These are phyloP conservation scores for Saccharomyces hybrid DNA, from an alignment of 1,139 yeast genomes.

Conservation along the genomic window DNA sequence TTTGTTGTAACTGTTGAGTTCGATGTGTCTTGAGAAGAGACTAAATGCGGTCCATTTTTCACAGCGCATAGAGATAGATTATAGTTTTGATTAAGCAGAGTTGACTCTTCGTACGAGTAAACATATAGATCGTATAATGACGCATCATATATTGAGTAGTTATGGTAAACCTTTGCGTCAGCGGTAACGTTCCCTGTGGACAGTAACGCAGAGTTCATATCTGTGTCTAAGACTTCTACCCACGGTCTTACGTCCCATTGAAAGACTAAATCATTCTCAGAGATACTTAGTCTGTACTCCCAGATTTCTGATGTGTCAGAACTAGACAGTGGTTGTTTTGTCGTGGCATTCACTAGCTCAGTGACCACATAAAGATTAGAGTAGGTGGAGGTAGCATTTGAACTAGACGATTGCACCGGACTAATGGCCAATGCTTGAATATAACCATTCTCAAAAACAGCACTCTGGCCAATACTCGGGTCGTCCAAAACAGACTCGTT, in stretches of 20 bases:
- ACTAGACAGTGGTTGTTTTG: slow-evolving; percentile 32
- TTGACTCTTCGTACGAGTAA: slow-evolving; percentile 38
- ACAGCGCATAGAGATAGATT: slow-evolving; percentile 72
- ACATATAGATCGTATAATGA: slow-evolving; percentile 40
- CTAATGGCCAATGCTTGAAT: slow-evolving; percentile 48
- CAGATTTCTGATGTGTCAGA: slow-evolving; percentile 29
- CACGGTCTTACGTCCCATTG: slow-evolving; percentile 61
- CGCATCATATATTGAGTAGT: slow-evolving; percentile 30
- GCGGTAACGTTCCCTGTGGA: slow-evolving; percentile 54
- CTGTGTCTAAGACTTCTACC: slow-evolving; percentile 64
- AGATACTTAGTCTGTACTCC: slow-evolving; percentile 63
- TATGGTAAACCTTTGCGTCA: slow-evolving; percentile 18
- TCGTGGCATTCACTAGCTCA: slow-evolving; percentile 20
- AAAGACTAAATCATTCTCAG: slow-evolving; percentile 57
- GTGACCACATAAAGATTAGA: slow-evolving; percentile 41
- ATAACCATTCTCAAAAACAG: slow-evolving; percentile 44
- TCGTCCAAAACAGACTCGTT: slow-evolving; percentile 38
- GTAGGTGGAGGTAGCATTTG: slow-evolving; percentile 12
- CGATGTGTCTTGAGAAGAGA: slow-evolving; percentile 31
- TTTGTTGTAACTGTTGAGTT: slow-evolving; percentile 3
- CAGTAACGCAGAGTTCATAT: slow-evolving; percentile 60
- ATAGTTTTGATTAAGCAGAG: slow-evolving; percentile 37
- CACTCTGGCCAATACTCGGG: slow-evolving; percentile 10
- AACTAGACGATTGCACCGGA: slow-evolving; percentile 25
- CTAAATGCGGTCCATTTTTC: slow-evolving; percentile 34